phyloP scores from a whole-genome alignment of 805 yeast species.

The Saturnispora mendoncae region DNA sequence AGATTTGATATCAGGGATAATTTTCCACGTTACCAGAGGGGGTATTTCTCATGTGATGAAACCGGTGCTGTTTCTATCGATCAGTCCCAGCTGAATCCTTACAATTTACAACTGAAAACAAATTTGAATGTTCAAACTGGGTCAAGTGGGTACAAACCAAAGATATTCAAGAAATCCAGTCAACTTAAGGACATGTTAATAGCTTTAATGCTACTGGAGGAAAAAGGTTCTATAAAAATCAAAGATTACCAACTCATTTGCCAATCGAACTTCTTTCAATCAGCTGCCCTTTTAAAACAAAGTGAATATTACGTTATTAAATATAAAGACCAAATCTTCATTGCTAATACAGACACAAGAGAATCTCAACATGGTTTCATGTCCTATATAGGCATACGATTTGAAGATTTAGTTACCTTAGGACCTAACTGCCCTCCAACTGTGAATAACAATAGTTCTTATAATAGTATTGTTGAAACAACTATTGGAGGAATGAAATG shows the following conservation, averaged over 20 bases:
- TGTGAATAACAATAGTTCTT: conserved; percentile 11
- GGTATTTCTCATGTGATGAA: conserved; percentile 8
- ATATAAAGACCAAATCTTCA: conserved; percentile 4
- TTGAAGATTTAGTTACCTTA: conserved; percentile 15
- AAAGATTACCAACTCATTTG: conserved; percentile 6
- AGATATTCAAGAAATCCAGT: conserved; percentile 5
- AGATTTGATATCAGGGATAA: neutral
- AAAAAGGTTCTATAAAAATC: neutral
- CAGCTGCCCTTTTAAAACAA: conserved; percentile 3
- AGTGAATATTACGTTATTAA: conserved; percentile 11
- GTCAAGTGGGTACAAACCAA: conserved; percentile 7
- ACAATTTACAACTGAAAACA: neutral
- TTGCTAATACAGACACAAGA: conserved; percentile 13
- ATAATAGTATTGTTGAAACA: conserved; percentile 8
- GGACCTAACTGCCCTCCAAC: conserved; percentile 11
- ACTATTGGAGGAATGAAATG: conserved; percentile 9
- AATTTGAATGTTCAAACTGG: conserved; percentile 10
- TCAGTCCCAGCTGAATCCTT: conserved; percentile 2
- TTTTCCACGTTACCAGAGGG: conserved; percentile 7
- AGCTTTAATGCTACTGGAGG: neutral
- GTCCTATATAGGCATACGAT: conserved; percentile 17
- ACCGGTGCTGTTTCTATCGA: conserved; percentile 3
- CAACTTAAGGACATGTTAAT: conserved; percentile 8
- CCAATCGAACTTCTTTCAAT: conserved; percentile 15
- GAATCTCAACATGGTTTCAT: conserved; percentile 9